Conservation (phyloP, 2,329 filamentous ascomycete species). For the Phaeosphaeria sp. region DNA sequence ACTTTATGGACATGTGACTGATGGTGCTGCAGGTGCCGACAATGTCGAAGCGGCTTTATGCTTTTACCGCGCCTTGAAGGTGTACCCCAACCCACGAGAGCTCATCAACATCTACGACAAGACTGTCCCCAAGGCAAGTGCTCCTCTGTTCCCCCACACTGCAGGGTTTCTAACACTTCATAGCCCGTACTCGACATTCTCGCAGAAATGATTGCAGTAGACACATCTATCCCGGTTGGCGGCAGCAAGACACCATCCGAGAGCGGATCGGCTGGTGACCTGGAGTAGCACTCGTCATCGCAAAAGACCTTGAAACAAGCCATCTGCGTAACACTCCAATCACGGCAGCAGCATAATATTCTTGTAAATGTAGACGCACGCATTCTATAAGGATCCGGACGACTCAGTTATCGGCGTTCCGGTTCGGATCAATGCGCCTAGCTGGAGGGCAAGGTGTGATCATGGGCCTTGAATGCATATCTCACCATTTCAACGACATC, state of each 20-base stretch:
- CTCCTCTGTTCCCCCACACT: background rate
- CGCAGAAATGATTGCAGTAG: slow-evolving; percentile 96
- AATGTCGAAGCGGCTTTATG: slow-evolving; percentile 84
- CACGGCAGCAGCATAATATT: slow-evolving; percentile 39
- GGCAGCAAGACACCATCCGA: slow-evolving; percentile 46
- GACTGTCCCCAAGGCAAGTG: slow-evolving; percentile 87
- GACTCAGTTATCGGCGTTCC: slow-evolving; percentile 33
- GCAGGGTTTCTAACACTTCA: slow-evolving; percentile 18
- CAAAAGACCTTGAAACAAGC: slow-evolving; percentile 14
- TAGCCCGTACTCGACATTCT: slow-evolving; percentile 93
- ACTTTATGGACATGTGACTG: slow-evolving; percentile 11
- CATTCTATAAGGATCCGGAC: slow-evolving; percentile 21
- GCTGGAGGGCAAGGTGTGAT: slow-evolving; percentile 23
- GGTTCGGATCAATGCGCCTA: slow-evolving; percentile 26
- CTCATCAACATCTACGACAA: slow-evolving; percentile 98
- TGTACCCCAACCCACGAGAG: slow-evolving; percentile 92
- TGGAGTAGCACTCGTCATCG: slow-evolving; percentile 33
- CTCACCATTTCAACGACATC: slow-evolving; percentile 7
- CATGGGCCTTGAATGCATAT: slow-evolving; percentile 28
- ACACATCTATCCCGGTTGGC: slow-evolving; percentile 63
- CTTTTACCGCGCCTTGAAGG: slow-evolving; percentile 99
- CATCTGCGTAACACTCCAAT: slow-evolving; percentile 24
- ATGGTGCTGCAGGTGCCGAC: slow-evolving; percentile 62
- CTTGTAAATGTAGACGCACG: slow-evolving; percentile 45
- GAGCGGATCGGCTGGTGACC: slow-evolving; percentile 40